Evolutionary conservation across 352 stramenopile species (phyloP), one percentile per base, ranked within the genome.

Genomic region (Globisporangium canariense): DNA sequence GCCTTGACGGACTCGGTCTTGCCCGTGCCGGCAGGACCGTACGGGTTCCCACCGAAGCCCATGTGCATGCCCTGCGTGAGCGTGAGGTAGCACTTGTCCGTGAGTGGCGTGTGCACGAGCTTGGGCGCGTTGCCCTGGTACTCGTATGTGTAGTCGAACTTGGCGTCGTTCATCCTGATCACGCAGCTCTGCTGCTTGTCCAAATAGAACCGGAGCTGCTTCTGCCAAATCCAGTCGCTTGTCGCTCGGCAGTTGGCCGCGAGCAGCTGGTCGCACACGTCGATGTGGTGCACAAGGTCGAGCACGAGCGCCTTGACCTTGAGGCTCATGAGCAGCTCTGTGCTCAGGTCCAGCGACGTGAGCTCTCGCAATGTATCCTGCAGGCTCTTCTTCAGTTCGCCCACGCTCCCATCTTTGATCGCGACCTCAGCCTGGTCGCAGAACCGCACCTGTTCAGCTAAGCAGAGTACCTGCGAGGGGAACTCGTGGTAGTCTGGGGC

Each of bases 1-100:
- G 91, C 95, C 68, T 98, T 98, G 13, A 98, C 94, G 1, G 86
- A 96, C 68, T 98, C 94, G 1, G 94, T 98, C 57, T 98, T 98
- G 25, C 95, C 94, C 1, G 95, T 98, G 28, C 94, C 94, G 14
- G 94, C 94, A 6, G 94, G 94, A 13, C 95, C 94, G 68, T 97
- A 97, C 14, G 95, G 95, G 54, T 98, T 98, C 3, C 95, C 94
- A 41, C 95, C 94, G 64, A 98, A 98, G 7, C 79, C 86, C 78
- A 97, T 95, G 65, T 94, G 79, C 83, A 98, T 97, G 3, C 87
- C 94, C 78, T 98, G 90, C 0, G 93, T 98, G 7, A 98, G 79
- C 3, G 94, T 98, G 13, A 98, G 62, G 58, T 98, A 98, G 66
- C 94, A 98, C 62, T 96, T 96, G 76, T 98, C 94, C 0, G 95